phyloP scores from a whole-genome alignment of 768 basidiomycete species.

The Exidia glandulosa region DNA sequence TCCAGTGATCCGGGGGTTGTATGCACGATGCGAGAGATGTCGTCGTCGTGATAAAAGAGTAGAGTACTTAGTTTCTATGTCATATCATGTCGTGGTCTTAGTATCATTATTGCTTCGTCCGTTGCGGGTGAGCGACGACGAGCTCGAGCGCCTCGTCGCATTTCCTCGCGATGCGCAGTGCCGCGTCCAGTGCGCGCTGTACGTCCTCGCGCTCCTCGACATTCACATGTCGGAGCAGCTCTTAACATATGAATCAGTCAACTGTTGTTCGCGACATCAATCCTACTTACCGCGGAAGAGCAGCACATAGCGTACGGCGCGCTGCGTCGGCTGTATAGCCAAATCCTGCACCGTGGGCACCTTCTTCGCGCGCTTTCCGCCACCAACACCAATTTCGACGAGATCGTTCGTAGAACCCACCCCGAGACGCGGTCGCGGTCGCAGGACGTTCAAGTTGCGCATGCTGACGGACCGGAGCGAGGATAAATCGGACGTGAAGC shows the following conservation, averaged over 20 bases:
- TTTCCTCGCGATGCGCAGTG: background rate
- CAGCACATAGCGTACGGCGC: constrained; percentile 50
- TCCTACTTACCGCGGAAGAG: constrained; percentile 42
- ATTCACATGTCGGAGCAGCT: background rate
- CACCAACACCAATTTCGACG: too few relatives aligned
- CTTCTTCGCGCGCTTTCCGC: too few relatives aligned
- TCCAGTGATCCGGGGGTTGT: too few relatives aligned
- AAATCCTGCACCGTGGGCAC: constrained; percentile 38
- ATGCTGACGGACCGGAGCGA: background rate
- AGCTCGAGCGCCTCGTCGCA: background rate
- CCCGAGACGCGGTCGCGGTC: too few relatives aligned
- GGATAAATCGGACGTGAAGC: background rate
- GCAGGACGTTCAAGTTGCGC: too few relatives aligned
- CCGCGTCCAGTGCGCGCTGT: background rate
- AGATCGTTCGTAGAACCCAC: too few relatives aligned
- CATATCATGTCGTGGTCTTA: too few relatives aligned
- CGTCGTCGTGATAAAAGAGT: too few relatives aligned
- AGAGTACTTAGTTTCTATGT: too few relatives aligned
- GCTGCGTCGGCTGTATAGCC: constrained; percentile 52
- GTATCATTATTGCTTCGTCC: too few relatives aligned
- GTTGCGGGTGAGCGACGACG: too few relatives aligned
- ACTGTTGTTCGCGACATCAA: background rate
- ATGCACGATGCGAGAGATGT: too few relatives aligned
- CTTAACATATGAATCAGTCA: background rate
- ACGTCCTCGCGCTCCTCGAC: background rate